Conservation (phyloP, 768 basidiomycete genomes). For the Gloeophyllum trabeum region DNA sequence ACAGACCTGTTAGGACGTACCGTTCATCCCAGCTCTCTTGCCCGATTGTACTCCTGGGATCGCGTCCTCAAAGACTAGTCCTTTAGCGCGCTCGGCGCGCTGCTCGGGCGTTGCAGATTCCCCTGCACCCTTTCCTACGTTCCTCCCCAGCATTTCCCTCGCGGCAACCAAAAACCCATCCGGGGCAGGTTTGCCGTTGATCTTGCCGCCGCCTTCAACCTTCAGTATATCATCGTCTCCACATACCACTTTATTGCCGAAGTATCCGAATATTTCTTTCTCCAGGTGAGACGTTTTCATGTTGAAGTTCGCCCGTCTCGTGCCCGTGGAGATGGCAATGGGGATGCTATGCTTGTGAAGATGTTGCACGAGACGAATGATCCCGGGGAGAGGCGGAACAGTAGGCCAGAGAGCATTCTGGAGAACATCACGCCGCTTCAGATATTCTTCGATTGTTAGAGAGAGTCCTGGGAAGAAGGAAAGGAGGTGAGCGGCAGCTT, state of each 20-base stretch:
- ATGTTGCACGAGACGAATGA: constrained; percentile 54
- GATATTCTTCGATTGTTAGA: constrained; percentile 49
- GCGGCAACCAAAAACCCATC: constrained; percentile 77
- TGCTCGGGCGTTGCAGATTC: constrained; percentile 21
- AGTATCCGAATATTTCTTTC: constrained; percentile 41
- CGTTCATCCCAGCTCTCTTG: constrained; percentile 78
- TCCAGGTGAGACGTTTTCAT: constrained; percentile 57
- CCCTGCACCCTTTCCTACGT: constrained; percentile 36
- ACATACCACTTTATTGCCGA: constrained; percentile 59
- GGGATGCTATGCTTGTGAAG: constrained; percentile 58
- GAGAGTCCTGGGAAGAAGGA: constrained; percentile 69
- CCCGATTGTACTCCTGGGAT: constrained; percentile 70
- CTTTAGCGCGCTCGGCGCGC: constrained; percentile 38
- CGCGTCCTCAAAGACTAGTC: constrained; percentile 79
- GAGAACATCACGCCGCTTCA: constrained; percentile 38
- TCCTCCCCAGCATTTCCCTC: constrained; percentile 36
- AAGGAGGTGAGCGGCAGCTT: constrained; percentile 55
- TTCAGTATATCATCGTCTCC: constrained; percentile 39
- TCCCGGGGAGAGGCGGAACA: constrained; percentile 67
- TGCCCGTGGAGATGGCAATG: constrained; percentile 77
- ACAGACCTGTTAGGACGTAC: constrained; percentile 26
- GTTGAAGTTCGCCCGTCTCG: constrained; percentile 49
- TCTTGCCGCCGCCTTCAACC: constrained; percentile 22
- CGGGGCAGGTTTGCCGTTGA: constrained; percentile 69
- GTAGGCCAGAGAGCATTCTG: constrained; percentile 63